phyloP scores from a whole-genome alignment of 441 rosid genomes.

The Euphorbia celastroides region DNA sequence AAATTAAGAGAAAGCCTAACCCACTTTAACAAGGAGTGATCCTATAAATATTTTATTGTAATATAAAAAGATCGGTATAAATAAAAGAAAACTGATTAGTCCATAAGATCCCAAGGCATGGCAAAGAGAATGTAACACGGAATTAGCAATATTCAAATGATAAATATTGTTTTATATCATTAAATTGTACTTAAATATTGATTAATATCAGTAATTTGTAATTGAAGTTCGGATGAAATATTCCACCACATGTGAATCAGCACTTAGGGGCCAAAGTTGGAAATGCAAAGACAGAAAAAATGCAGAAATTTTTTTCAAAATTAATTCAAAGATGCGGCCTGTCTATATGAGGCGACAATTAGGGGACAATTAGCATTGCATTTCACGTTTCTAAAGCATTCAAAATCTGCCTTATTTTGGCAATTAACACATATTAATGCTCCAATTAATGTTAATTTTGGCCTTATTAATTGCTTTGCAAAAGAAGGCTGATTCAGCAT shows the following conservation, averaged over 20 bases:
- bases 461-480: not conserved
- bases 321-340: not conserved
- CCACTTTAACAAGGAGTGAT: not conserved
- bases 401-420: not conserved
- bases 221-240: not conserved
- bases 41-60: not conserved
- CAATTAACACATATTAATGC: not conserved
- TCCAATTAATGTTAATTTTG: not conserved
- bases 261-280: not conserved
- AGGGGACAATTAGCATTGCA: not conserved
- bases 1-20: not conserved
- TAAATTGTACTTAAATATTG: not conserved
- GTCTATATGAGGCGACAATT: too few relatives aligned
- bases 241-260: not conserved
- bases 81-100: not conserved
- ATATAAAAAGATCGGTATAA: not conserved
- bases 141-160: not conserved
- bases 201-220: not conserved
- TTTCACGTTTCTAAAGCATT: not conserved
- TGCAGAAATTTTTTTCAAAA: not conserved
- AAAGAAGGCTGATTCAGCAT: not conserved
- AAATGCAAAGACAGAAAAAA: not conserved
- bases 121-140: conserved; percentile 2
- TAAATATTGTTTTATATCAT: not conserved
- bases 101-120: not conserved